Conservation (phyloP, 768 basidiomycete genomes). For the Kockovaella imperatae region DNA sequence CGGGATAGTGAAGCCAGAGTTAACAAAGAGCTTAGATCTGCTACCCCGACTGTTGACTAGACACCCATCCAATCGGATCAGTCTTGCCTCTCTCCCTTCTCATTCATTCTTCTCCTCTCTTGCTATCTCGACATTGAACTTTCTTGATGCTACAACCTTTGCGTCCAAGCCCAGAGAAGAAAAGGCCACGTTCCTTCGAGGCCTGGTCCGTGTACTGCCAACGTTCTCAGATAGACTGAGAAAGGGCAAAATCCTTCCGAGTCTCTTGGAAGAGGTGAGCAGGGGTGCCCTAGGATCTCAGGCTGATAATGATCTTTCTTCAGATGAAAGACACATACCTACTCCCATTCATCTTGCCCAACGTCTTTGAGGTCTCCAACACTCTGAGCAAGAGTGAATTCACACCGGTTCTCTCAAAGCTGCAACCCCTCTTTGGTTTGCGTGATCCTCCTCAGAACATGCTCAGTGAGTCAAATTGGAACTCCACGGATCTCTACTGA, state of each 20-base stretch:
- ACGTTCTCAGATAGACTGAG: constrained; percentile 80
- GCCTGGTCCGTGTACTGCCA: constrained; percentile 67
- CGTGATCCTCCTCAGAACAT: constrained; percentile 97
- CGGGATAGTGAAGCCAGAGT: background rate
- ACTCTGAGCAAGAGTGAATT: constrained; percentile 73
- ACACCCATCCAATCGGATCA: constrained; percentile 62
- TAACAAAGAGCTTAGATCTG: constrained; percentile 52
- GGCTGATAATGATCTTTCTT: background rate
- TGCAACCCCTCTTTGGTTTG: constrained; percentile 80
- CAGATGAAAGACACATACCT: constrained; percentile 74
- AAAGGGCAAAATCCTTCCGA: constrained; percentile 80
- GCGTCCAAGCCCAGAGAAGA: constrained; percentile 89
- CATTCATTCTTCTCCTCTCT: constrained; percentile 91
- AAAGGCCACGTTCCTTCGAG: constrained; percentile 93
- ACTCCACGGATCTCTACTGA: background rate
- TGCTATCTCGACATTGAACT: constrained; percentile 90
- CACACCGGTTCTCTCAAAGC: constrained; percentile 70
- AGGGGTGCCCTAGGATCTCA: background rate
- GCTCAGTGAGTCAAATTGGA: constrained; percentile 50
- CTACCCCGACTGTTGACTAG: constrained; percentile 74
- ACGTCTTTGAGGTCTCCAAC: constrained; percentile 82
- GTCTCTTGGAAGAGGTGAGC: constrained; percentile 83
- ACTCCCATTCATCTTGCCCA: constrained; percentile 89
- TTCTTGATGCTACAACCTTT: constrained; percentile 90
- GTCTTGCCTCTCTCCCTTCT: constrained; percentile 68